Evolutionary conservation across 768 basidiomycete species (phyloP).

Genomic region (Boletus fagicola): DNA sequence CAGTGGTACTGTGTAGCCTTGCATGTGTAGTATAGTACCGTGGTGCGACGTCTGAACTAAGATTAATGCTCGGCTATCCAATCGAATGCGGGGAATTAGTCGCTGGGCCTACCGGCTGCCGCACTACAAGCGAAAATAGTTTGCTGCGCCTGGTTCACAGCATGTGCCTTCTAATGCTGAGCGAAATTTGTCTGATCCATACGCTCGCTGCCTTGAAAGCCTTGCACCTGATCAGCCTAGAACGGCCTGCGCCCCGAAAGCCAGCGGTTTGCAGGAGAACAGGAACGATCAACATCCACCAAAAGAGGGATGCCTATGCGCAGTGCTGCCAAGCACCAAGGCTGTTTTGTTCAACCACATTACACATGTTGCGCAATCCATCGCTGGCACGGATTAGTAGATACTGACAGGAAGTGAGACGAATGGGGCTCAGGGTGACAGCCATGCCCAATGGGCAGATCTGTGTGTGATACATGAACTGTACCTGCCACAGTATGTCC

Average conservation of each 20-base stretch:
- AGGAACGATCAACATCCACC: neutral
- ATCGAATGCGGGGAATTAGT: slow-evolving; percentile 8
- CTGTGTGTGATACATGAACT: neutral
- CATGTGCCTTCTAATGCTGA: neutral
- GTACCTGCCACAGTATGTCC: neutral
- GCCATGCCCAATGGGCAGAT: neutral
- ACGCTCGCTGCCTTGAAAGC: neutral
- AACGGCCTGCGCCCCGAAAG: no score
- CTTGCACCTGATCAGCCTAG: neutral
- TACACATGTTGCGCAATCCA: neutral
- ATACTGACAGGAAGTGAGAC: neutral
- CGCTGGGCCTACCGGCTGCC: neutral
- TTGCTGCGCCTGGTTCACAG: neutral
- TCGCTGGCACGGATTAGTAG: neutral
- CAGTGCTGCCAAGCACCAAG: neutral
- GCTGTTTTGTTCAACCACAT: neutral
- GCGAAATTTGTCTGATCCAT: neutral
- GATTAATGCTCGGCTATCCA: slow-evolving; percentile 2
- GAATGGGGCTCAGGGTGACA: neutral
- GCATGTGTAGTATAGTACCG: neutral
- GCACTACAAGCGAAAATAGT: neutral
- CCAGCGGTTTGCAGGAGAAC: neutral
- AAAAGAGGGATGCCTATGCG: neutral
- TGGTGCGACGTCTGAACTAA: neutral
- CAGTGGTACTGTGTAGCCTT: neutral